These are phyloP conservation scores for baker's yeast (Saccharomyces cerevisiae) DNA, from an alignment of 805 yeast species.

Conservation along the genomic window DNA sequence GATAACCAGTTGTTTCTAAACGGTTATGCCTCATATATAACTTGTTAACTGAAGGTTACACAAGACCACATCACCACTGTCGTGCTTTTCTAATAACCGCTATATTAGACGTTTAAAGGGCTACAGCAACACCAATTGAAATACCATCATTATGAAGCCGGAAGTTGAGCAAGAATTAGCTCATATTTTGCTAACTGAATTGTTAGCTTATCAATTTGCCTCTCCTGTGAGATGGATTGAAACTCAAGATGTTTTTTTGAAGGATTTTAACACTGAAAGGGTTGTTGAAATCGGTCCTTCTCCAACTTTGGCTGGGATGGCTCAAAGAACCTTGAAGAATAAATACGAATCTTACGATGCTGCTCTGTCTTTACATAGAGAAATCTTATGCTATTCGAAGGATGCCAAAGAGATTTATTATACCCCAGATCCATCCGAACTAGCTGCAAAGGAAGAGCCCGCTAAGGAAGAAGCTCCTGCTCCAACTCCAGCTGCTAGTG, in stretches of 20 bases:
- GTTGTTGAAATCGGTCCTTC: constrained; percentile 98
- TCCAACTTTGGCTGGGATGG: constrained; percentile 98
- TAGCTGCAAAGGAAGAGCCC: constrained; percentile 28
- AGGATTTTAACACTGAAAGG: constrained; percentile 90
- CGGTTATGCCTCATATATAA: background rate
- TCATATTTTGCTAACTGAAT: constrained; percentile 87
- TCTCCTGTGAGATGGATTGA: constrained; percentile 99
- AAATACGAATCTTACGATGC: constrained; percentile 94
- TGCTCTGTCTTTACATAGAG: constrained; percentile 78
- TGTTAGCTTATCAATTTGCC: constrained; percentile 96
- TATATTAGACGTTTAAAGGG: background rate
- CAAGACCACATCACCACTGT: background rate
- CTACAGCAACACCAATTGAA: background rate
- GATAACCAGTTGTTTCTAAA: background rate
- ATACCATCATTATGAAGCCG: constrained; percentile 44
- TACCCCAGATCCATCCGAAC: constrained; percentile 64
- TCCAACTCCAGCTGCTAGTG: constrained; percentile 25
- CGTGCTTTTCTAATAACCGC: background rate
- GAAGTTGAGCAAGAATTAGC: constrained; percentile 97
- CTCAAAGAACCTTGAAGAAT: constrained; percentile 91
- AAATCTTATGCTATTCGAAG: constrained; percentile 89
- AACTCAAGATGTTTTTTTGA: constrained; percentile 94
- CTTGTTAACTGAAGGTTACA: background rate
- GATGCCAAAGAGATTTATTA: constrained; percentile 95
- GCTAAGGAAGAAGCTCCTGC: constrained; percentile 21